Evolutionary conservation across 2,329 filamentous ascomycete species (phyloP).

Genomic region (Leptographium procerum): DNA sequence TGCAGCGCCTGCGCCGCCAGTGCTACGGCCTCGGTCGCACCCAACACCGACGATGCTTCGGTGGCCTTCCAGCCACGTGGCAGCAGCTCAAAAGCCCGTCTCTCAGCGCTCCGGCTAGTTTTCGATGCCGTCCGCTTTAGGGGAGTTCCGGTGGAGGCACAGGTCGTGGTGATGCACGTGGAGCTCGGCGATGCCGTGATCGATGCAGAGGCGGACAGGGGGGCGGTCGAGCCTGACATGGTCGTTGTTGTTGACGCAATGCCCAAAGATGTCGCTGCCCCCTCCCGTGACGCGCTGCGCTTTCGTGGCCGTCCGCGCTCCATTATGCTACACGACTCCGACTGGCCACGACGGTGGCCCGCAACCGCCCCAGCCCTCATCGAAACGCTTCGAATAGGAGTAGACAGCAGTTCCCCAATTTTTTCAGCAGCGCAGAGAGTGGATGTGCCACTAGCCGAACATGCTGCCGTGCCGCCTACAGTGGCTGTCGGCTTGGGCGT

Average conservation of each 20-base stretch:
- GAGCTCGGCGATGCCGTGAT: background rate
- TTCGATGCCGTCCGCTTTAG: conserved; percentile 29
- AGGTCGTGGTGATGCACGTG: background rate
- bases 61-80: conserved; percentile 43
- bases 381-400: conserved; percentile 12
- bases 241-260: background rate
- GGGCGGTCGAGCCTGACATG: background rate
- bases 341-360: conserved; percentile 40
- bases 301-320: conserved; percentile 51
- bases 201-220: background rate
- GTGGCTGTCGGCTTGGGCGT: background rate
- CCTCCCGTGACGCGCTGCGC: conserved; percentile 23
- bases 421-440: background rate
- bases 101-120: conserved; percentile 38
- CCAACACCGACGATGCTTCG: conserved; percentile 40
- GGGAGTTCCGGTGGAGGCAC: conserved; percentile 18
- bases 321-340: conserved; percentile 48
- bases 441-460: too few relatives aligned
- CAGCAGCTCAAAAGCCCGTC: conserved; percentile 48
- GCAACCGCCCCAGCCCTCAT: conserved; percentile 1
- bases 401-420: background rate
- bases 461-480: background rate
- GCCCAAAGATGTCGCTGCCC: background rate
- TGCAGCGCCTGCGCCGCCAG: conserved; percentile 50
- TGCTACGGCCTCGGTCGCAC: conserved; percentile 33